A percentile compares a stretch with the other conserved stretches of the same genome.
These are phyloP conservation scores for Penicillium sp. DNA, from an alignment of 2,329 filamentous ascomycete genomes.

Conservation along the genomic window DNA sequence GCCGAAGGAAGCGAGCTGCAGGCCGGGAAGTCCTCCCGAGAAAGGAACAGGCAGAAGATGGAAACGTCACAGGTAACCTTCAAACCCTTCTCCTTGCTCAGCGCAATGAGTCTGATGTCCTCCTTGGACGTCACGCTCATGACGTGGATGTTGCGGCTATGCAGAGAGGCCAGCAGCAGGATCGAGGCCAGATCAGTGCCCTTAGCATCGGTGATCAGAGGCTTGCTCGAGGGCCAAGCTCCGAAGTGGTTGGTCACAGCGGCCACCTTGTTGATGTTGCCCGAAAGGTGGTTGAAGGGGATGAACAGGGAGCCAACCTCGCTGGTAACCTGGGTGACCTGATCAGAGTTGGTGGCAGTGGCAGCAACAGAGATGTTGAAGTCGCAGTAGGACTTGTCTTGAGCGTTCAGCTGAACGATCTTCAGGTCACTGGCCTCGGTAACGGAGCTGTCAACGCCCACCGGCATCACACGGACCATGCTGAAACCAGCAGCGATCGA, in stretches of 20 bases:
- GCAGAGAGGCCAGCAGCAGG: conserved; percentile 68
- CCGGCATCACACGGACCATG: conserved; percentile 74
- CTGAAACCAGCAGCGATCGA: conserved; percentile 71
- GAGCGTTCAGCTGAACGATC: conserved; percentile 65
- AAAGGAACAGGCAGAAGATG: conserved; percentile 72
- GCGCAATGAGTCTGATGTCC: conserved; percentile 69
- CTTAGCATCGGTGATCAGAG: conserved; percentile 76
- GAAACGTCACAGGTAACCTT: conserved; percentile 77
- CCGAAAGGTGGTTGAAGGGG: conserved; percentile 73
- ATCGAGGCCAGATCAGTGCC: conserved; percentile 76
- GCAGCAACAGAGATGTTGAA: conserved; percentile 75
- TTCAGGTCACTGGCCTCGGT: conserved; percentile 67
- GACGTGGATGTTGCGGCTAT: conserved; percentile 72
- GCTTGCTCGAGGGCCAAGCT: conserved; percentile 70
- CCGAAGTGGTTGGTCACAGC: conserved; percentile 74
- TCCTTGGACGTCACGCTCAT: conserved; percentile 76
- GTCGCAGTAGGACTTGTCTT: conserved; percentile 64
- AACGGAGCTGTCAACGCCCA: conserved; percentile 66
- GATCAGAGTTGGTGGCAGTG: conserved; percentile 66
- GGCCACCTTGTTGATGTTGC: conserved; percentile 78
- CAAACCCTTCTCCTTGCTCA: conserved; percentile 75
- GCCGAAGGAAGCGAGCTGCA: conserved; percentile 61
- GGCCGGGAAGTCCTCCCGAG: conserved; percentile 63
- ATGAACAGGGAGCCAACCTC: conserved; percentile 78
- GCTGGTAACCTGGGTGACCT: conserved; percentile 65